Evolutionary conservation across 768 basidiomycete species (phyloP).

Genomic region (Lactarius akahatsu): DNA sequence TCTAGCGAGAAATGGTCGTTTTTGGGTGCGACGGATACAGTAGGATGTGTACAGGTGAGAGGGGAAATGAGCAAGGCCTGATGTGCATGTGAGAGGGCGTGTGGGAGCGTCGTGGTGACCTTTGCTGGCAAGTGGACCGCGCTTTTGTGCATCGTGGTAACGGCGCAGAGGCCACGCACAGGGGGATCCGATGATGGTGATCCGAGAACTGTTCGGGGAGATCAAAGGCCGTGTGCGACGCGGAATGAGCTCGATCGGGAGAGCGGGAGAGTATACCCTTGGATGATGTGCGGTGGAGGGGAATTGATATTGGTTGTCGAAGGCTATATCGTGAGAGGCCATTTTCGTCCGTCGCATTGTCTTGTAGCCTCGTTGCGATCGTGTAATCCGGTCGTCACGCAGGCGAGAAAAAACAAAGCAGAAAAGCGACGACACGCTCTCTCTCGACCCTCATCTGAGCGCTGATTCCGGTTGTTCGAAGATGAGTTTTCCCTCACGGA

Average conservation of each 20-base stretch:
- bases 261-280: background rate
- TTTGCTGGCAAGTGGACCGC: background rate
- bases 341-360: slow-evolving; percentile 14
- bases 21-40: slow-evolving; percentile 10
- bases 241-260: background rate
- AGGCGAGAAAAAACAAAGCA: background rate
- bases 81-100: slow-evolving; percentile 12
- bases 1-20: background rate
- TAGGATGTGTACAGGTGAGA: background rate
- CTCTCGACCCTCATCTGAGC: background rate
- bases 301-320: slow-evolving; percentile 9
- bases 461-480: slow-evolving; percentile 6
- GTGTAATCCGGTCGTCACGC: slow-evolving; percentile 18
- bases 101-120: background rate
- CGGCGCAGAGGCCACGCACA: slow-evolving; percentile 18
- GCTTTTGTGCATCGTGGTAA: slow-evolving; percentile 23
- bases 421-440: background rate
- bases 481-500: slow-evolving; percentile 29
- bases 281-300: slow-evolving; percentile 3
- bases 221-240: background rate
- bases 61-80: background rate
- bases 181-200: background rate
- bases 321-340: background rate
- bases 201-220: background rate
- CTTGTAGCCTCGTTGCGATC: slow-evolving; percentile 23